Base-by-base conservation (phyloP, 306 rosid genomes). In the Vigna angularis region DNA sequence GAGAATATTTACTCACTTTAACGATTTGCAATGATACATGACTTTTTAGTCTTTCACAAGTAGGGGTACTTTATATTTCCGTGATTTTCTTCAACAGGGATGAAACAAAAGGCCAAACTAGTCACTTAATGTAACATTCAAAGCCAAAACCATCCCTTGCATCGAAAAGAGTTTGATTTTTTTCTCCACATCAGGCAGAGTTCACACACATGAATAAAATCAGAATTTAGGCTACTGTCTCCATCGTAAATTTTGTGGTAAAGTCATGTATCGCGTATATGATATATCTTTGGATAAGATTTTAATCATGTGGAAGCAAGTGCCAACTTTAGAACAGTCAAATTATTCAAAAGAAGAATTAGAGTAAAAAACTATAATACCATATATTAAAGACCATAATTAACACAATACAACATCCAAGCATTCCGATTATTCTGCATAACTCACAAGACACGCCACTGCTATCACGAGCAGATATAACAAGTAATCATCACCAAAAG, bases 341-440 rank as follows among this genome's bases (percentile, higher is more conserved):
- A 14, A 15, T 32, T 32, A 30, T 58, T 56, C 16, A 7, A 30
- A 61, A 30, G 66, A 30, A 61, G 66, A 61, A 61, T 15, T 14
- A 61, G 44, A 62, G 22, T 15, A 30, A 15, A 7, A 30, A 30
- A 15, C 67, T 38, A 30, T 17, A 12, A 13, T 18, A 61, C 22
- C 68, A 69, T n/a, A 18, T 22, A 49, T 13, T 45, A 12, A 47
- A 79, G 10, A 61, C 55, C 32, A 82, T 13, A 18, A 76, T 34
- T 74, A 45, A 11, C 48, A 55, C 11, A 53, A 22, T 22, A 53
- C 17, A 10, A 7, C 44, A 32, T 62, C 13, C 66, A 59, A 18
- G 4, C 5, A 69, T 52, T 34, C 57, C 62, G 13, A 61, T 68
- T 79, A 78, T 72, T 57, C 15, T 22, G 71, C 16, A 68, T 2